Base-by-base conservation (phyloP, 2,329 filamentous ascomycete species). In the Cytospora schulzeri region DNA sequence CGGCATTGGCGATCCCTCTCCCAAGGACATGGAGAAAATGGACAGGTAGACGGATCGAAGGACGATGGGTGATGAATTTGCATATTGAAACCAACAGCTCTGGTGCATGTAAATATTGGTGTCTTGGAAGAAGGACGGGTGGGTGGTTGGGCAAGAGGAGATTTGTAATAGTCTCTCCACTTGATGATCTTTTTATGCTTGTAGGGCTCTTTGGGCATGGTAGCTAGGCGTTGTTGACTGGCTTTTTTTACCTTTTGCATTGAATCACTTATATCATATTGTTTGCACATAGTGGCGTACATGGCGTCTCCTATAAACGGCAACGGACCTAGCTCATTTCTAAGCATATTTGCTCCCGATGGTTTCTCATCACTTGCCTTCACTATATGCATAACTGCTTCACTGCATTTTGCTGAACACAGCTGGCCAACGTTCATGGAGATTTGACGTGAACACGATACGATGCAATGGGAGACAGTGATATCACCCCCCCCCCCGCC, bases 1-100 rank as follows among this genome's bases (percentile, higher is more conserved):
- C 75, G 95, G 95, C 52, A 99, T 99, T 73, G 92, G 92, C 31
- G 95, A 99, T 75, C 95, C 95, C 53, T 91, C 90, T 65, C 94
- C 95, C 54, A 99, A 99, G 82, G 95, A 99, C 73, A 78, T 94
- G 75, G 94, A 98, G 74, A 96, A 96, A 78, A 67, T 67, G 65
- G 63, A 59, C 31, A 62, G 90, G 26, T 66, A 56, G 29, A 11
- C 22, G 15, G 24, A n/a, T n/a, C 73, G 11, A 70, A 70, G 63
- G 67, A 69, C 52, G 58, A 66, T 62, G 50, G 24, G 22, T 22
- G 15, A 48, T 7, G 33, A 24, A n/a, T 14, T 50, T 58, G 28
- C 38, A 26, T 24, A 19, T 11, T 31, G 57, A 51, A 22, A 12
- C 38, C 35, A n/a, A 28, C 24, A 28, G 51, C 24, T 9, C 33